Conservation (phyloP, 192 early-diverging fungal species). For the Jimgerdemannia flammicorona region DNA sequence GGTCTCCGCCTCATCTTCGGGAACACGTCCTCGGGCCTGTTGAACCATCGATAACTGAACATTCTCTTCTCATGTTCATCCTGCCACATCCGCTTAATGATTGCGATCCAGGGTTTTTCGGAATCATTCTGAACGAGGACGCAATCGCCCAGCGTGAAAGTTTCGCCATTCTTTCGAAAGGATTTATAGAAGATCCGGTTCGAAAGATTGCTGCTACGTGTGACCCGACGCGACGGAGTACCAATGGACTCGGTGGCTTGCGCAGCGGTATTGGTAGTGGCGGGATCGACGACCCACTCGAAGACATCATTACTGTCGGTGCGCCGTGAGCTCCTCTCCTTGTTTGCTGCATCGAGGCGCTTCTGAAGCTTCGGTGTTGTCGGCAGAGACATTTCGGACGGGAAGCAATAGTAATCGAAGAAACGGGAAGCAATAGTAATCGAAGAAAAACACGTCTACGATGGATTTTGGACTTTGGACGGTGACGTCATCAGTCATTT, state of each 20-base stretch:
- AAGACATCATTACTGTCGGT: not conserved
- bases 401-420: too few species aligned
- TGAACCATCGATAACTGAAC: slow-evolving; percentile 52
- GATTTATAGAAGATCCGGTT: slow-evolving; percentile 48
- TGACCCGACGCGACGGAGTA: slow-evolving; percentile 39
- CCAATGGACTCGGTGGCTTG: not conserved
- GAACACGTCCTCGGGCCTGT: slow-evolving; percentile 37
- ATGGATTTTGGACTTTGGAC: too few species aligned
- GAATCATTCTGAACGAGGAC: slow-evolving; percentile 30
- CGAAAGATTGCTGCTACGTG: slow-evolving; percentile 51
- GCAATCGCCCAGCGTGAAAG: slow-evolving; percentile 28
- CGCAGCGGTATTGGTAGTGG: not conserved
- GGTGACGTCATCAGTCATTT: too few species aligned
- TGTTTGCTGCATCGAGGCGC: not conserved
- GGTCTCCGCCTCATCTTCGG: slow-evolving; percentile 28
- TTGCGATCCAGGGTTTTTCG: slow-evolving; percentile 41
- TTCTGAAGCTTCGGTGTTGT: not conserved
- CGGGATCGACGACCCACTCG: not conserved
- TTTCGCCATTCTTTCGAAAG: slow-evolving; percentile 37
- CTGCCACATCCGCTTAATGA: slow-evolving; percentile 53
- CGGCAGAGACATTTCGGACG: not conserved
- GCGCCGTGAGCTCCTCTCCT: not conserved
- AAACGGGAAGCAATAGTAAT: too few species aligned
- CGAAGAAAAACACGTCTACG: too few species aligned
- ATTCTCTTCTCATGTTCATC: slow-evolving; percentile 44